Evolutionary conservation across 257 asterid genomes (phyloP).

Genomic region (Scutellaria minor): DNA sequence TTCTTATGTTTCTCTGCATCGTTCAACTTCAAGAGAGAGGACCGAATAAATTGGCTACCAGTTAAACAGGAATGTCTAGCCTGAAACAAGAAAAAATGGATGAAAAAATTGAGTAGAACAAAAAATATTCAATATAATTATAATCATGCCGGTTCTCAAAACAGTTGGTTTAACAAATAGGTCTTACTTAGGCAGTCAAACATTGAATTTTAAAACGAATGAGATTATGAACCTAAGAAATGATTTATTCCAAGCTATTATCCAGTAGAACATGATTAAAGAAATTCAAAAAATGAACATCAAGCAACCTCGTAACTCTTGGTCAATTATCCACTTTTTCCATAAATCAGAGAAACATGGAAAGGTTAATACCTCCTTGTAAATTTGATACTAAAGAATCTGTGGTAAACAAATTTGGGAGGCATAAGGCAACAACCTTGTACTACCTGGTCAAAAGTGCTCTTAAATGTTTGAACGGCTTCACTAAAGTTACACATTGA

Average conservation of each 20-base stretch:
- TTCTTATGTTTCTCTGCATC: constrained; percentile 51
- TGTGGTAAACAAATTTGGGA: neutral
- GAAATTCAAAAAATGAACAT: neutral
- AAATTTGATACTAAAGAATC: constrained; percentile 2
- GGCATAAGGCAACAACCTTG: constrained; percentile 37
- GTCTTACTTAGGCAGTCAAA: neutral
- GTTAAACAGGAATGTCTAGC: constrained; percentile 49
- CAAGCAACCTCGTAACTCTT: constrained; percentile 4
- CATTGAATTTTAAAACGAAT: neutral
- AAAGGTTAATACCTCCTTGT: neutral
- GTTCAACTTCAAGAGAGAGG: constrained; percentile 55
- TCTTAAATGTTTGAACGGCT: constrained; percentile 59
- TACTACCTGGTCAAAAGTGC: constrained; percentile 72
- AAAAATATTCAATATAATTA: neutral
- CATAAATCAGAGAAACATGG: constrained; percentile 20
- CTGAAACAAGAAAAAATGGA: constrained; percentile 48
- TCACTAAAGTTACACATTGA: constrained; percentile 59
- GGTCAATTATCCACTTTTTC: neutral
- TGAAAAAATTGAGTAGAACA: constrained; percentile 20
- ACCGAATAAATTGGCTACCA: constrained; percentile 48
- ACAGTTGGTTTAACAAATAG: neutral
- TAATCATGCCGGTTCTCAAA: neutral
- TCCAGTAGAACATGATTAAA: constrained; percentile 4
- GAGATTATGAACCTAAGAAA: neutral
- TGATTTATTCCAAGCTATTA: neutral